phyloP scores from a whole-genome alignment of 306 rosid genomes.

The Abrus precatorius region DNA sequence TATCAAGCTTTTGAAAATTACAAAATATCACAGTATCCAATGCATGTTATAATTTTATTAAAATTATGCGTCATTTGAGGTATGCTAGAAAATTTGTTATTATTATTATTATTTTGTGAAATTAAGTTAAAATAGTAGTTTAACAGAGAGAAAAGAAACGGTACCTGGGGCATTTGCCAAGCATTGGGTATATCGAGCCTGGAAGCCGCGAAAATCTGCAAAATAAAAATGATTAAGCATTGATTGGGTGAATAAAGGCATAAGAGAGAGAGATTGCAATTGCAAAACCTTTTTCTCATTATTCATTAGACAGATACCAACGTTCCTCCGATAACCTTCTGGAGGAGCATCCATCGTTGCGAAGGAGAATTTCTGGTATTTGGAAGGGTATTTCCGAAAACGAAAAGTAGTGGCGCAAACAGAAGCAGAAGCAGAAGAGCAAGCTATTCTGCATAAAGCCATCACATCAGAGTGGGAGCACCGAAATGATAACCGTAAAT shows the following conservation, averaged over 20 bases:
- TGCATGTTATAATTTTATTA: too few species aligned
- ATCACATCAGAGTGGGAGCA: constrained; percentile 28
- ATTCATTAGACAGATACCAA: constrained; percentile 81
- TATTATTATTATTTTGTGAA: too few species aligned
- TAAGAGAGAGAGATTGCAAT: too few species aligned
- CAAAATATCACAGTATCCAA: too few species aligned
- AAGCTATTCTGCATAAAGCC: constrained; percentile 61
- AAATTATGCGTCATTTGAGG: too few species aligned
- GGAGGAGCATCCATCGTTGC: constrained; percentile 88
- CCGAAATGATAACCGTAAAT: background rate
- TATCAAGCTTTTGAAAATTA: too few species aligned
- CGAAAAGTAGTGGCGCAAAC: constrained; percentile 10
- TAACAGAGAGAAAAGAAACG: background rate
- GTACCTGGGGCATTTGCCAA: constrained; percentile 99
- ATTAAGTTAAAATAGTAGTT: too few species aligned
- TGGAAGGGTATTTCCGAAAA: constrained; percentile 50
- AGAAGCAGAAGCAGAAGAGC: constrained; percentile 11
- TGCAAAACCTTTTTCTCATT: constrained; percentile 64
- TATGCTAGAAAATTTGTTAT: too few species aligned
- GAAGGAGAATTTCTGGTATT: constrained; percentile 25
- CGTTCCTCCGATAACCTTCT: constrained; percentile 83
- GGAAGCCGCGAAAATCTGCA: constrained; percentile 73
- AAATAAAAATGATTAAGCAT: constrained; percentile 1
- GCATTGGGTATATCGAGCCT: constrained; percentile 77
- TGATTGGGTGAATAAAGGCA: background rate